Evolutionary conservation across 2,329 filamentous ascomycete species (phyloP).

Genomic region (Xylaria sp.): DNA sequence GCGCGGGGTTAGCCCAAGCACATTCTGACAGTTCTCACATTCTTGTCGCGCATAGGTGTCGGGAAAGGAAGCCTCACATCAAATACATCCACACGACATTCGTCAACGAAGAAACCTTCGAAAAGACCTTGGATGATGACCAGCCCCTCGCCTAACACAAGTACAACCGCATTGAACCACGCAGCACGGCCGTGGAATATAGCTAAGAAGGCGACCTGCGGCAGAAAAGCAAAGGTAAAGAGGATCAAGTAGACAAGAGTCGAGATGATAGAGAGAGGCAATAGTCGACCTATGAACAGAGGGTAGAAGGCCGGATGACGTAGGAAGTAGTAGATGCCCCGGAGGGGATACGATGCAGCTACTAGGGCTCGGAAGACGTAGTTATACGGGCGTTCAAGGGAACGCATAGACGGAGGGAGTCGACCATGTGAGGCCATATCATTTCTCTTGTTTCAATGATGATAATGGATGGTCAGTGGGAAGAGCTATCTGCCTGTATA

Average conservation of each 20-base stretch:
- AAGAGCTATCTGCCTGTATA: no score
- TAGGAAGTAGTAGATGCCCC: slow-evolving; percentile 85
- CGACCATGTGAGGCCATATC: slow-evolving; percentile 43
- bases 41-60: not conserved
- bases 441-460: slow-evolving; percentile 2
- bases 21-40: not conserved
- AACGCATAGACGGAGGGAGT: slow-evolving; percentile 38
- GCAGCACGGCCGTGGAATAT: slow-evolving; percentile 89
- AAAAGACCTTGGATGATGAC: slow-evolving; percentile 77
- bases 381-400: slow-evolving; percentile 52
- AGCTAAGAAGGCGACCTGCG: slow-evolving; percentile 87
- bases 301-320: slow-evolving; percentile 84
- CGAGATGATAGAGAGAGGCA: slow-evolving; percentile 85
- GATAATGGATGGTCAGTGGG: not conserved
- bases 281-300: slow-evolving; percentile 78
- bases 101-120: slow-evolving; percentile 84
- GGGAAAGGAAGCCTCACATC: slow-evolving; percentile 67
- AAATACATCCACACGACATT: slow-evolving; percentile 82
- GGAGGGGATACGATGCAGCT: slow-evolving; percentile 66
- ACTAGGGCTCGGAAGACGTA: slow-evolving; percentile 58
- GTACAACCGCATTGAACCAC: slow-evolving; percentile 88
- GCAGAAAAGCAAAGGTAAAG: slow-evolving; percentile 88
- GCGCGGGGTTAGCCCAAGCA: slow-evolving; percentile 31
- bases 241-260: slow-evolving; percentile 84
- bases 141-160: slow-evolving; percentile 85